Percentiles rank a stretch among this genome's conserved stretches.
These are phyloP conservation scores for Xylariaceae sp. DNA, from an alignment of 2,329 filamentous ascomycete genomes.

Conservation along the genomic window DNA sequence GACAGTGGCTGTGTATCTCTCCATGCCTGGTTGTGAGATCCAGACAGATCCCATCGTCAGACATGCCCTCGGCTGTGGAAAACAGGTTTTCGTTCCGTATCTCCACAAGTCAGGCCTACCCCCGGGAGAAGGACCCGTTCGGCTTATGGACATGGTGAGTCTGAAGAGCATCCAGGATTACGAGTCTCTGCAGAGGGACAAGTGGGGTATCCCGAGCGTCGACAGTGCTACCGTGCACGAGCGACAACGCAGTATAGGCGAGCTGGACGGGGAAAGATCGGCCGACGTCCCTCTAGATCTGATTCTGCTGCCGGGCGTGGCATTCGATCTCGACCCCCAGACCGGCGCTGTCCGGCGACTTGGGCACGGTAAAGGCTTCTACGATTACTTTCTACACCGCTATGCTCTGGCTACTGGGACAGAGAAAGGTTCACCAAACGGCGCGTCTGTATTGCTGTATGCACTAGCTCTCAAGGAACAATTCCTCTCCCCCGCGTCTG, in stretches of 20 bases:
- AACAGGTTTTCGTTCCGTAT: conserved; percentile 88
- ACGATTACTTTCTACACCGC: conserved; percentile 83
- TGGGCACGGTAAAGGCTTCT: conserved; percentile 94
- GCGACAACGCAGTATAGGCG: conserved; percentile 70
- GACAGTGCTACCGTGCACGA: conserved; percentile 56
- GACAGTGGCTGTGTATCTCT: conserved; percentile 80
- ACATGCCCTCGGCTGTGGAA: conserved; percentile 70
- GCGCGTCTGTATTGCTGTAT: conserved; percentile 49
- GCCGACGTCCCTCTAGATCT: conserved; percentile 62
- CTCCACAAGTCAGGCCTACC: conserved; percentile 58
- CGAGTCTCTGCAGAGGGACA: conserved; percentile 67
- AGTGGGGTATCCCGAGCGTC: conserved; percentile 93
- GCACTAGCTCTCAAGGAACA: conserved; percentile 85
- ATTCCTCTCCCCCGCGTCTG: conserved; percentile 55
- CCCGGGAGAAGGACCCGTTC: conserved; percentile 48
- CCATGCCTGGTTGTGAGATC: conserved; percentile 84
- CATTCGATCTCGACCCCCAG: conserved; percentile 64
- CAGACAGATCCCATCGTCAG: conserved; percentile 78
- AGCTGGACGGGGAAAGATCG: conserved; percentile 41
- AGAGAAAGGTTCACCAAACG: conserved; percentile 30
- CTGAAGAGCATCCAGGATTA: conserved; percentile 71
- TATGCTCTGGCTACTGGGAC: conserved; percentile 46
- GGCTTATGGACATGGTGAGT: conserved; percentile 92
- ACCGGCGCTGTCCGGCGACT: conserved; percentile 62
- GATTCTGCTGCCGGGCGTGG: conserved; percentile 87